phyloP scores from a whole-genome alignment of 148 eudicot species.

The Salicornia ramosissima region DNA sequence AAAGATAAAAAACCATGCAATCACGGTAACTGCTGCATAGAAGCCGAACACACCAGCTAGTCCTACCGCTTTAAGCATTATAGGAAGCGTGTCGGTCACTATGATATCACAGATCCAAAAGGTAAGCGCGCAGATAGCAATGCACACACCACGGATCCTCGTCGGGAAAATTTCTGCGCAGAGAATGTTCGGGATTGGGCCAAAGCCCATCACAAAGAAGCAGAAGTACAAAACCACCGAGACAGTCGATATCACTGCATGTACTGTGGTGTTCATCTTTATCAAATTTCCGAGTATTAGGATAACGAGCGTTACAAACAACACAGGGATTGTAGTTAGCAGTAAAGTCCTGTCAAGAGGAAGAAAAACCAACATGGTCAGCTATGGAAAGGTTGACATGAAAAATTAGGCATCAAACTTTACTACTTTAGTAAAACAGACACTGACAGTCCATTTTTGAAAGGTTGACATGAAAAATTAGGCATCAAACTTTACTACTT shows the following conservation, averaged over 20 bases:
- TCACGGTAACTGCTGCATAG: conserved; percentile 38
- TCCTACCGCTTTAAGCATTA: conserved; percentile 44
- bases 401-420: not conserved
- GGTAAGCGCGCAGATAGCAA: conserved; percentile 52
- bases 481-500: not conserved
- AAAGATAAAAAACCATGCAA: conserved; percentile 48
- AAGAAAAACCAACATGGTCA: not conserved
- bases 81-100: conserved; percentile 48
- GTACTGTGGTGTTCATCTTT: conserved; percentile 31
- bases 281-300: conserved; percentile 41
- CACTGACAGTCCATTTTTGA: too few species aligned
- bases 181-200: conserved; percentile 54
- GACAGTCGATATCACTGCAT: conserved; percentile 40
- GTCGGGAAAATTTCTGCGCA: conserved; percentile 64
- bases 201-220: conserved; percentile 54
- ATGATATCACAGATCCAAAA: conserved; percentile 53
- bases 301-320: conserved; percentile 34
- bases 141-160: conserved; percentile 52
- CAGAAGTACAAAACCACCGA: conserved; percentile 51
- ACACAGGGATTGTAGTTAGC: conserved; percentile 42
- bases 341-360: conserved; percentile 38
- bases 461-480: not conserved
- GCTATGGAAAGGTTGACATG: not conserved
- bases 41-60: conserved; percentile 51
- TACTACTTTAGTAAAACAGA: not conserved